Evolutionary conservation across 2,329 filamentous ascomycete species (phyloP).

Genomic region (Neurospora crassa): DNA sequence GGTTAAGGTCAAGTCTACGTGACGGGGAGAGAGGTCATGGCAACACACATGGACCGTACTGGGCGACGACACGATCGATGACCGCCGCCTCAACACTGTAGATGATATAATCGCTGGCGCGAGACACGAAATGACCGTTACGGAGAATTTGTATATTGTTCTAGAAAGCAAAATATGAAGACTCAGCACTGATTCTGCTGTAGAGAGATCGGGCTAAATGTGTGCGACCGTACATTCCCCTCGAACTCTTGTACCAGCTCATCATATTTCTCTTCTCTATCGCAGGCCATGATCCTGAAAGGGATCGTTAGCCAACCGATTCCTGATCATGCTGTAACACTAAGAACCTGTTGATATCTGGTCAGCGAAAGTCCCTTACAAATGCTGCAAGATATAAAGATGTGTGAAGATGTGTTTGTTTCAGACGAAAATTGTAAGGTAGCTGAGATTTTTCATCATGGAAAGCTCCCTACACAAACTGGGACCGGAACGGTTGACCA

Average conservation of each 20-base stretch:
- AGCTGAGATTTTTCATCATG: slow-evolving; percentile 99
- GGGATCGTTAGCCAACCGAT: slow-evolving; percentile 1
- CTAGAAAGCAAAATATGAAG: slow-evolving; percentile 40
- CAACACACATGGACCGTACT: slow-evolving; percentile 83
- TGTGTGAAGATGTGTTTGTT: slow-evolving; percentile 19
- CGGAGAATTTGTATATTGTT: slow-evolving; percentile 77
- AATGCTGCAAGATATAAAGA: slow-evolving; percentile 13
- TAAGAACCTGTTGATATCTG: slow-evolving; percentile 5
- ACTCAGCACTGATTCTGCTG: slow-evolving; percentile 37
- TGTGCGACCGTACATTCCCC: slow-evolving; percentile 60
- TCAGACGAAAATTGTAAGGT: slow-evolving; percentile 93
- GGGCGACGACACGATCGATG: slow-evolving; percentile 77
- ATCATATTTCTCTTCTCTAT: slow-evolving; percentile 82
- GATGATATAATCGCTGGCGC: slow-evolving; percentile 95
- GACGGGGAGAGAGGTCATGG: slow-evolving; percentile 4
- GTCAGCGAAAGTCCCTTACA: slow-evolving; percentile 12
- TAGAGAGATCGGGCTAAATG: slow-evolving; percentile 22
- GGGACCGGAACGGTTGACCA: slow-evolving; percentile 68
- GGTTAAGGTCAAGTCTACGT: slow-evolving; percentile 11
- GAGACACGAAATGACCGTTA: slow-evolving; percentile 92
- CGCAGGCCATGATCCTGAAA: slow-evolving; percentile 85
- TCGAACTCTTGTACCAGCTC: slow-evolving; percentile 71
- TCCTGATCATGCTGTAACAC: slow-evolving; percentile 16
- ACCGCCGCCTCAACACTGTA: slow-evolving; percentile 95
- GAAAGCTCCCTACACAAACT: slow-evolving; percentile 55